These are phyloP conservation scores for Ascochyta rabiei DNA, from an alignment of 2,329 filamentous ascomycete species.

Conservation along the genomic window DNA sequence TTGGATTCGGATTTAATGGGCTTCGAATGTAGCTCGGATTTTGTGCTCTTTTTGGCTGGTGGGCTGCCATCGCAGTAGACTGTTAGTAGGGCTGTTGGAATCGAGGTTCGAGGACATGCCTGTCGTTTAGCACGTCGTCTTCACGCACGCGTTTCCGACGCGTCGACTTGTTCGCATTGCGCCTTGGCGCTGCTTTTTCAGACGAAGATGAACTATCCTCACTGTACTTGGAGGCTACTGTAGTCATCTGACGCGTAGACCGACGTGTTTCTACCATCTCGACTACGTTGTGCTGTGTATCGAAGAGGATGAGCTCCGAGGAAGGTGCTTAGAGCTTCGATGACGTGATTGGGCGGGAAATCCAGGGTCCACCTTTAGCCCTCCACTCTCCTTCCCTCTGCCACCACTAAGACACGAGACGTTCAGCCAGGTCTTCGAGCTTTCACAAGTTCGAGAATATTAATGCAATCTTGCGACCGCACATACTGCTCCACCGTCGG, in stretches of 20 bases:
- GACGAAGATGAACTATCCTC: conserved; percentile 23
- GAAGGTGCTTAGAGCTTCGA: not conserved
- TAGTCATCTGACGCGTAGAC: conserved; percentile 35
- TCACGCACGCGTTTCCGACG: conserved; percentile 38
- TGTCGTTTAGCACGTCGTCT: conserved; percentile 10
- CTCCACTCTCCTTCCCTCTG: not conserved
- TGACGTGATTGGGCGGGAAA: conserved; percentile 4
- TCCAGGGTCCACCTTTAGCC: not conserved
- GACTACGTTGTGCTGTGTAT: not conserved
- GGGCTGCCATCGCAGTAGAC: conserved; percentile 9
- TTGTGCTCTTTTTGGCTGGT: conserved; percentile 30
- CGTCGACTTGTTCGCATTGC: conserved; percentile 32
- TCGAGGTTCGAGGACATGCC: not conserved
- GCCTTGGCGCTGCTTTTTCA: conserved; percentile 24
- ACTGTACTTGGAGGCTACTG: conserved; percentile 26
- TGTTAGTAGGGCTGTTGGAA: not conserved
- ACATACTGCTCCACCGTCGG: conserved; percentile 37
- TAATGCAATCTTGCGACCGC: conserved; percentile 29
- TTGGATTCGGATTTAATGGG: conserved; percentile 3
- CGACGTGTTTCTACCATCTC: conserved; percentile 39
- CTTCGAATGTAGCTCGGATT: conserved; percentile 10
- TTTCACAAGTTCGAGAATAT: no score
- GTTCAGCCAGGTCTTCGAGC: no score
- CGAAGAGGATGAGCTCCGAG: not conserved
- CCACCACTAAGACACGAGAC: no score